Evolutionary conservation across 495 filamentous ascomycete species (phyloP), one percentile per base, ranked within the genome.

Genomic region (Xanthoparmelia taractica): DNA sequence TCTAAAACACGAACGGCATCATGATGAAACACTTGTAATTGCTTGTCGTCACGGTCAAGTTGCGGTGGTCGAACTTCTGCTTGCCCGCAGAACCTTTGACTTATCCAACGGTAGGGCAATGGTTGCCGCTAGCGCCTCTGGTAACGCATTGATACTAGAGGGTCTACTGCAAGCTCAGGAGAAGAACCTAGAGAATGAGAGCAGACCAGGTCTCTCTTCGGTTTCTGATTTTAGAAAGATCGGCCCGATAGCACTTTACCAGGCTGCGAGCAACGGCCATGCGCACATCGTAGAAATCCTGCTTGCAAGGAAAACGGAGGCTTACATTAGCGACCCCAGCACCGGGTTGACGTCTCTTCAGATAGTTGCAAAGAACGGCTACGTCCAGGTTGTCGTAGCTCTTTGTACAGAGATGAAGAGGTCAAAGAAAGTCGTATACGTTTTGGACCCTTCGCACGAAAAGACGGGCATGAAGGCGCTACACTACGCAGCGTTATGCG

Each of bases 1-100:
- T 57, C 20, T 60, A 17, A 18, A 33, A 8, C 58, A 65, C 43
- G 63, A 65, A 27, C 34, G 58, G 25, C 31, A 60, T 57, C 45
- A 64, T 20, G 54, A 64, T 23, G 45, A 61, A 45, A 56, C 47
- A 17, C 33, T 65, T 13, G 20, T 57, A 2, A 10, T 65, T 20
- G 63, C 63, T 60, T 61, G 58, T 36, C 31, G 57, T 8, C 63
- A 65, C 36, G 58, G 58, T 37, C 58, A 65, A 20, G 25, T n/a
- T 33, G 45, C 27, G 17, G n/a, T 61, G 13, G 50, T 63, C 23
- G 20, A 41, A 8, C 17, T 43, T 8, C 48, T 63, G 17, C 36
- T 63, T 5, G 38, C 31, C 7, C 8, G 12, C 2, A 31, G 18
- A 20, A 34, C 31, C 20, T 48, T 27, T n/a, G 38, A 58, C 34